Evolutionary conservation across 805 yeast species (phyloP).

Genomic region (Jamesozyma piceae): DNA sequence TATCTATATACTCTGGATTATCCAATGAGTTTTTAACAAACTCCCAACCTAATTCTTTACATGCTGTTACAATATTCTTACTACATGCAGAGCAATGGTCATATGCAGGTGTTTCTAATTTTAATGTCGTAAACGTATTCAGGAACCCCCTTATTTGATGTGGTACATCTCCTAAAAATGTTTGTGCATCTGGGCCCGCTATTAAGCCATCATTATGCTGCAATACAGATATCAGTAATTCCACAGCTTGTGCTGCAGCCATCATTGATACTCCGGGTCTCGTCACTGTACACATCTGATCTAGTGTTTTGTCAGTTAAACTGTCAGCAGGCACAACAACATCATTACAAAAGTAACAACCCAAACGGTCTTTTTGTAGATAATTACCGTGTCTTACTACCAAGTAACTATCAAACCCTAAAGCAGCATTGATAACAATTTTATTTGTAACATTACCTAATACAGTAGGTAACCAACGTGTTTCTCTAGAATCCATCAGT

Average conservation of each 20-base stretch:
- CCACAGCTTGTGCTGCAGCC: slow-evolving; percentile 83
- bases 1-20: slow-evolving; percentile 59
- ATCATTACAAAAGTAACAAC: slow-evolving; percentile 95
- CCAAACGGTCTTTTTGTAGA: slow-evolving; percentile 39
- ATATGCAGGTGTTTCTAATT: slow-evolving; percentile 64
- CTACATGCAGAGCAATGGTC: slow-evolving; percentile 85
- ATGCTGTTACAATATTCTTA: slow-evolving; percentile 42
- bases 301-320: slow-evolving; percentile 76
- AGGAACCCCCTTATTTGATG: slow-evolving; percentile 90
- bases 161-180: slow-evolving; percentile 62
- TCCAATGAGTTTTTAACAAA: slow-evolving; percentile 66
- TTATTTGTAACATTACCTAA: slow-evolving; percentile 59
- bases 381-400: slow-evolving; percentile 86
- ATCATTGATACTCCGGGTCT: slow-evolving; percentile 89
- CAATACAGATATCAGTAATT: slow-evolving; percentile 60
- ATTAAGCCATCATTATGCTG: slow-evolving; percentile 49
- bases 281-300: slow-evolving; percentile 98
- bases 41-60: slow-evolving; percentile 57
- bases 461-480: slow-evolving; percentile 95
- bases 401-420: slow-evolving; percentile 87
- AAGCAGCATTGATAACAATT: slow-evolving; percentile 80
- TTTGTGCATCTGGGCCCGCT: slow-evolving; percentile 19
- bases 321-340: slow-evolving; percentile 91
- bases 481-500: slow-evolving; percentile 88
- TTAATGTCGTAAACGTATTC: slow-evolving; percentile 51